These are phyloP conservation scores for Pythium phragmitis DNA, from an alignment of 352 stramenopile species.

Conservation along the genomic window DNA sequence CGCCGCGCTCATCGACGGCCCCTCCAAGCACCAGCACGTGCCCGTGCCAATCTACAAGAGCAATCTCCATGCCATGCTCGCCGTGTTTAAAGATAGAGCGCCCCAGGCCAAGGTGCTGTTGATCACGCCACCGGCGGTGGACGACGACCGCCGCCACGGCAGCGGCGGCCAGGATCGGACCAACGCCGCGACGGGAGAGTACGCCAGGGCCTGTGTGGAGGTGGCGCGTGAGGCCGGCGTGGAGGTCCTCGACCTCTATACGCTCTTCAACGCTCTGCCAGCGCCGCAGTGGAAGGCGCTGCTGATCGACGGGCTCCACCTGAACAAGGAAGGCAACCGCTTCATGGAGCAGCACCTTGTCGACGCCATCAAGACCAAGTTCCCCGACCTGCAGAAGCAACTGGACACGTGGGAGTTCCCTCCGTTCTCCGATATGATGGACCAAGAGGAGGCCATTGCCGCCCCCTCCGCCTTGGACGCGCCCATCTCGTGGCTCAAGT, in stretches of 20 bases:
- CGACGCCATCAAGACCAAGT: slow-evolving; percentile 7
- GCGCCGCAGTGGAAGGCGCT: slow-evolving; percentile 30
- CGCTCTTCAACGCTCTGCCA: slow-evolving; percentile 44
- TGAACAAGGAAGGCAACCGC: slow-evolving; percentile 45
- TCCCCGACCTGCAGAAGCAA: slow-evolving; percentile 12
- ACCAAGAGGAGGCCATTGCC: not conserved
- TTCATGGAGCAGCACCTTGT: slow-evolving; percentile 38
- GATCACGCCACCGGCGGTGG: slow-evolving; percentile 57
- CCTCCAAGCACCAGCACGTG: slow-evolving; percentile 40
- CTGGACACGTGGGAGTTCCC: slow-evolving; percentile 17
- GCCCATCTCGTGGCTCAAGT: slow-evolving; percentile 3
- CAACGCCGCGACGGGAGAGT: slow-evolving; percentile 37
- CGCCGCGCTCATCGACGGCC: slow-evolving; percentile 35
- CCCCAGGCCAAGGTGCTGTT: slow-evolving; percentile 39
- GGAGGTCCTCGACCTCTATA: slow-evolving; percentile 42
- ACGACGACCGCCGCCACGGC: slow-evolving; percentile 27
- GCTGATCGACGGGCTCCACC: slow-evolving; percentile 58
- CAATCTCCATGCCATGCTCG: slow-evolving; percentile 43
- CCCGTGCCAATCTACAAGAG: slow-evolving; percentile 38
- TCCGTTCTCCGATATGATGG: not conserved
- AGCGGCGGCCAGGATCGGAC: slow-evolving; percentile 37
- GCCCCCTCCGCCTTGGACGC: not conserved
- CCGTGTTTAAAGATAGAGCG: slow-evolving; percentile 26
- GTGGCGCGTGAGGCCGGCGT: slow-evolving; percentile 30
- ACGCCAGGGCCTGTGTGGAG: slow-evolving; percentile 47